A percentile compares a stretch with the other conserved stretches of the same genome.
Evolutionary conservation across 1,284 basidiomycete genomes (phyloP).

Genomic region (Ustilago hordei): DNA sequence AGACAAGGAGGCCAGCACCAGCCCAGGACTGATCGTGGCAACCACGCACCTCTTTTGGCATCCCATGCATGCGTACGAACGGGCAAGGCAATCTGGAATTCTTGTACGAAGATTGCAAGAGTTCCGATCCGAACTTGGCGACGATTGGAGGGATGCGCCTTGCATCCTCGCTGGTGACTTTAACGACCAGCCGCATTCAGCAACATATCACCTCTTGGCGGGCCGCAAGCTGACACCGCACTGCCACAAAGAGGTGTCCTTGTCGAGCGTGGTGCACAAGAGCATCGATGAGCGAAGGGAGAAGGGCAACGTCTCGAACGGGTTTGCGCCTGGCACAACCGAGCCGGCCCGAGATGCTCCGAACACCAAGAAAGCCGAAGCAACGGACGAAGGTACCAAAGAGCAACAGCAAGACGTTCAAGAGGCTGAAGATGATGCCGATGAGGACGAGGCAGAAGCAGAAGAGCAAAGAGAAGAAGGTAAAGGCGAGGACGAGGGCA

Average conservation of each 20-base stretch:
- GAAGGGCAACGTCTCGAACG: conserved; percentile 34
- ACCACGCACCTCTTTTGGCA: conserved; percentile 96
- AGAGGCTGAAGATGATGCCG: conserved; percentile 34
- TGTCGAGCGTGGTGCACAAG: conserved; percentile 84
- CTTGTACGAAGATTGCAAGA: conserved; percentile 77
- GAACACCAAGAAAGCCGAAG: conserved; percentile 49
- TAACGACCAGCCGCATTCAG: conserved; percentile 88
- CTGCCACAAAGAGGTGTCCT: conserved; percentile 73
- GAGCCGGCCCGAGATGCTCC: conserved; percentile 48
- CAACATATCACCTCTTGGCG: conserved; percentile 82
- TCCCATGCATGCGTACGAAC: conserved; percentile 81
- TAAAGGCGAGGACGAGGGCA: conserved; percentile 60
- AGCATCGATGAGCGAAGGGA: conserved; percentile 76
- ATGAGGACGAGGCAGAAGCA: conserved; percentile 8
- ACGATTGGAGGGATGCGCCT: conserved; percentile 76
- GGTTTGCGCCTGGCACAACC: conserved; percentile 57
- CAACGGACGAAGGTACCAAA: conserved; percentile 56
- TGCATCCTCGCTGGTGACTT: conserved; percentile 90
- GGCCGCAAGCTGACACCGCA: conserved; percentile 71
- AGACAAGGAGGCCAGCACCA: not conserved
- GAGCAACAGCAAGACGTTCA: conserved; percentile 8
- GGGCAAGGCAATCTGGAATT: conserved; percentile 76
- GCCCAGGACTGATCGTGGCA: conserved; percentile 76
- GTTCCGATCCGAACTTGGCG: conserved; percentile 73
- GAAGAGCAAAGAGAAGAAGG: conserved; percentile 11